phyloP scores from a whole-genome alignment of 306 rosid genomes.

The Trifolium fragiferum region DNA sequence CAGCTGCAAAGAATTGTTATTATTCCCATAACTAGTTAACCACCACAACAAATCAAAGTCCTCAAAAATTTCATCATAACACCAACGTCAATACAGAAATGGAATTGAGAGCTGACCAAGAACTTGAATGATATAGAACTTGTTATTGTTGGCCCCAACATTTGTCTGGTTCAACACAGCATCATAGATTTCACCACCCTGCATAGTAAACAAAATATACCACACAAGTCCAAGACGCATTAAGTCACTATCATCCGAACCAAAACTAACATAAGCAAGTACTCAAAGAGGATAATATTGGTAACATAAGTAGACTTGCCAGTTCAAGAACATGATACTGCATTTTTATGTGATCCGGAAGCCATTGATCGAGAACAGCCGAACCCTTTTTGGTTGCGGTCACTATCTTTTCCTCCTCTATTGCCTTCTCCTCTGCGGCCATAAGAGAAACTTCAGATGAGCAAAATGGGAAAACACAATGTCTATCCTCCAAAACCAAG shows the following conservation, averaged over 20 bases:
- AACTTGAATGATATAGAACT: slow-evolving; percentile 84
- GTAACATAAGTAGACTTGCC: slow-evolving; percentile 49
- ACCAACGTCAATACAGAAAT: slow-evolving; percentile 5
- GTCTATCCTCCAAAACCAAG: slow-evolving; percentile 24
- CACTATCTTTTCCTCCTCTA: slow-evolving; percentile 62
- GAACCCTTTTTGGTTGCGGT: slow-evolving; percentile 90
- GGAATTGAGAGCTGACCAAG: slow-evolving; percentile 65
- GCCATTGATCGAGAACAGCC: slow-evolving; percentile 85
- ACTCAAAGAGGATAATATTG: not conserved
- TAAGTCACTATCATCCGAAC: not conserved
- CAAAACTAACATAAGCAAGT: slow-evolving; percentile 31
- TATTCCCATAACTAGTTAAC: slow-evolving; percentile 26
- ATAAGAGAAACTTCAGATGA: slow-evolving; percentile 26
- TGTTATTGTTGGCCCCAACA: slow-evolving; percentile 81
- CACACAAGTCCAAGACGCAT: not conserved
- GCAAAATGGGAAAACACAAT: slow-evolving; percentile 10
- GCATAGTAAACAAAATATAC: slow-evolving; percentile 23
- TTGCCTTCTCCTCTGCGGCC: slow-evolving; percentile 48
- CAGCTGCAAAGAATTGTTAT: not conserved
- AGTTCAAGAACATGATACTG: slow-evolving; percentile 83
- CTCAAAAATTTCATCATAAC: not conserved
- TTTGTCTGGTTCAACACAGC: slow-evolving; percentile 95
- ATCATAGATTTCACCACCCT: slow-evolving; percentile 87
- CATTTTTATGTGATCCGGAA: slow-evolving; percentile 74
- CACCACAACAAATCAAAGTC: not conserved